These are phyloP conservation scores for Termitomyces sp. DNA, from an alignment of 768 basidiomycete genomes.

Conservation along the genomic window DNA sequence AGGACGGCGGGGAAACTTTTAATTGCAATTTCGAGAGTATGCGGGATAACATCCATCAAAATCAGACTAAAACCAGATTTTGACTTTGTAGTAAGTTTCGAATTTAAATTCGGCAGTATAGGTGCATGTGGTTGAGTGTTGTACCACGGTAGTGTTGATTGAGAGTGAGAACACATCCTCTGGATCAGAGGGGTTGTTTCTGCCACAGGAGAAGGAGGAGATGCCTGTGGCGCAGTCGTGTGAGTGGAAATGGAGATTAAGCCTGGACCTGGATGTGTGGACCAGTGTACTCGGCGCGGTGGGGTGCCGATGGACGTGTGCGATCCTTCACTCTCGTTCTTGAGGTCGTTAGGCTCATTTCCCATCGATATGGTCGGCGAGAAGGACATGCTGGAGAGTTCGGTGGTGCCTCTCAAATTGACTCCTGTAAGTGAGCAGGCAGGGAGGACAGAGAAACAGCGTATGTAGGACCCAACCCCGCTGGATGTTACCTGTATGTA, in stretches of 20 bases:
- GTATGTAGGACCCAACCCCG: background rate
- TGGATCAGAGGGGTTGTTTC: background rate
- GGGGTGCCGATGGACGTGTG: background rate
- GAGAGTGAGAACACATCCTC: background rate
- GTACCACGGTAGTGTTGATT: background rate
- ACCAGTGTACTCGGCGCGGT: background rate
- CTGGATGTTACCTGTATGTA: too few species aligned
- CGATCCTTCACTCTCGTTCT: background rate
- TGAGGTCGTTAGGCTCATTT: background rate
- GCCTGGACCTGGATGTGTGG: background rate
- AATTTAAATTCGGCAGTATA: background rate
- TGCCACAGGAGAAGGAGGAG: background rate
- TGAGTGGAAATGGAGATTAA: background rate
- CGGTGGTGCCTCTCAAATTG: background rate
- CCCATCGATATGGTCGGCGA: background rate
- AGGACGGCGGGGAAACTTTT: constrained; percentile 74
- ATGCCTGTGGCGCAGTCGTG: background rate
- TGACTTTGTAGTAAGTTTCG: background rate
- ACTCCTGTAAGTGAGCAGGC: too few species aligned
- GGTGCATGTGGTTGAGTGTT: background rate
- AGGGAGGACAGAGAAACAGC: background rate
- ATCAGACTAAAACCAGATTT: background rate
- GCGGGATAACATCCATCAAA: background rate
- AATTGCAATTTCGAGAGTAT: constrained; percentile 20
- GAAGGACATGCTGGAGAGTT: background rate